phyloP scores from a whole-genome alignment of 140 eudicot genomes.

The Senecio squalidus region DNA sequence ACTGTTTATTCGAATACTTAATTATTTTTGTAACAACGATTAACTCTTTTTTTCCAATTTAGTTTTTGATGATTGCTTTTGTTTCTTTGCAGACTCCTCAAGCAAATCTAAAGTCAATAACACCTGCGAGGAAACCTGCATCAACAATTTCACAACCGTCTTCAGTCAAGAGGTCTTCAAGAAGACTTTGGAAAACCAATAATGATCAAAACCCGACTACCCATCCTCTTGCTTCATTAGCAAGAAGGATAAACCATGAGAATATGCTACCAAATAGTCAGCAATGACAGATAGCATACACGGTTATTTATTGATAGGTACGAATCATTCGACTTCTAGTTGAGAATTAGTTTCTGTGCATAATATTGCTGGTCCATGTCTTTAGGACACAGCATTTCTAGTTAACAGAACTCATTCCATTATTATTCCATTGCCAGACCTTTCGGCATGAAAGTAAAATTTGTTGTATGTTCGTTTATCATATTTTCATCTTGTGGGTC shows the following conservation, averaged over 20 bases:
- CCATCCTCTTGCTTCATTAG: conserved; percentile 32
- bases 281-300: conserved; percentile 16
- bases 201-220: conserved; percentile 26
- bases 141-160: conserved; percentile 22
- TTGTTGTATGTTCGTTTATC: conserved; percentile 8
- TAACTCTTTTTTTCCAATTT: neutral
- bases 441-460: conserved; percentile 13
- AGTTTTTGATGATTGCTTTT: neutral
- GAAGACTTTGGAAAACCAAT: conserved; percentile 44
- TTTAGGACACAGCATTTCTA: conserved; percentile 8
- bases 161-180: conserved; percentile 40
- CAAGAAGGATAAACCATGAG: conserved; percentile 39
- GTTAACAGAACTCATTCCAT: conserved; percentile 1
- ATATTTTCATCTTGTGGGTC: neutral
- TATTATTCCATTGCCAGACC: conserved; percentile 15
- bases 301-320: conserved; percentile 1
- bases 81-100: conserved; percentile 41
- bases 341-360: conserved; percentile 29
- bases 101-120: conserved; percentile 28
- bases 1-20: too few relatives aligned
- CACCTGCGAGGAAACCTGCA: conserved; percentile 33
- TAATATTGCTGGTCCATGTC: conserved; percentile 24
- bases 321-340: conserved; percentile 12
- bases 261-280: conserved; percentile 48
- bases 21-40: neutral